Percentiles rank a stretch among this genome's conserved stretches.
Evolutionary conservation across 768 basidiomycete species (phyloP).

Genomic region (Tylopilus sp.): DNA sequence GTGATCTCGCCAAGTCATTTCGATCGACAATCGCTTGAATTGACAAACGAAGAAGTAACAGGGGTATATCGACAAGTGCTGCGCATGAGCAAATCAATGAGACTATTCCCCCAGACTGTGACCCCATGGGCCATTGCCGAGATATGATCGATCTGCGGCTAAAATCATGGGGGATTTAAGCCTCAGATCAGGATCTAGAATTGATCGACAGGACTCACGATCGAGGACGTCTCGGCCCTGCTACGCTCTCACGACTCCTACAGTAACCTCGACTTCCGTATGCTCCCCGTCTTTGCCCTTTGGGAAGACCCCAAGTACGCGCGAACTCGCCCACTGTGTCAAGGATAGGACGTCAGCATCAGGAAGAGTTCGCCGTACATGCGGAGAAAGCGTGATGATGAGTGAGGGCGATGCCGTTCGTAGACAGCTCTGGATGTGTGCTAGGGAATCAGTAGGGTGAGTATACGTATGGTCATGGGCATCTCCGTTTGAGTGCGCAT

Average conservation of each 20-base stretch:
- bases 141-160: too few species aligned
- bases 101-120: slow-evolving; percentile 7
- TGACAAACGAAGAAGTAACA: background rate
- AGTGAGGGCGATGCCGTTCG: slow-evolving; percentile 38
- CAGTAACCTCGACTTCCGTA: slow-evolving; percentile 61
- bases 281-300: slow-evolving; percentile 28
- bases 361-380: slow-evolving; percentile 60
- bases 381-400: slow-evolving; percentile 77
- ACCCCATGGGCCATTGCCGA: too few species aligned
- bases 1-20: slow-evolving; percentile 2
- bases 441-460: slow-evolving; percentile 1
- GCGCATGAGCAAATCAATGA: slow-evolving; percentile 8
- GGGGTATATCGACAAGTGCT: slow-evolving; percentile 15
- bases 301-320: slow-evolving; percentile 52
- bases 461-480: slow-evolving; percentile 3
- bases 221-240: background rate
- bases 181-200: too few species aligned
- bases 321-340: slow-evolving; percentile 76
- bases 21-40: slow-evolving; percentile 7
- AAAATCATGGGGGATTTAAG: too few species aligned
- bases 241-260: slow-evolving; percentile 66
- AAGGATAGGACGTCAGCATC: slow-evolving; percentile 71
- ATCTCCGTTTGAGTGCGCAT: slow-evolving; percentile 9
- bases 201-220: slow-evolving; percentile 10
- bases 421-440: background rate